These are phyloP conservation scores for Spergularia azorica DNA, from an alignment of 179 eudicot genomes.

Conservation along the genomic window DNA sequence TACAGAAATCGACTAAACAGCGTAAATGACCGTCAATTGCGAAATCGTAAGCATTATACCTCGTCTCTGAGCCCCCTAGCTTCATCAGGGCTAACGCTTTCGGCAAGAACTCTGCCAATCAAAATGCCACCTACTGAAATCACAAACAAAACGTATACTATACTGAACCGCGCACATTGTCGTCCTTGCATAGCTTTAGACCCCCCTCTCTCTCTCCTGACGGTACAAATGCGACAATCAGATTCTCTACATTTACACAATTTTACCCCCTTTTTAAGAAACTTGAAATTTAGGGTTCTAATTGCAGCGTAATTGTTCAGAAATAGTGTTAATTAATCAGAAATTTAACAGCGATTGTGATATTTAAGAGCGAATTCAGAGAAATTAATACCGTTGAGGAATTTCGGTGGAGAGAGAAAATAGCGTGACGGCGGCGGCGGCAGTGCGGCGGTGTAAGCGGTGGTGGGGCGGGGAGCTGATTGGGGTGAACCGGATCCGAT, in stretches of 20 bases:
- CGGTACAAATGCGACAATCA: slow-evolving; percentile 5
- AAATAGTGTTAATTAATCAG: too few relatives aligned
- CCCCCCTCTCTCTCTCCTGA: slow-evolving; percentile 12
- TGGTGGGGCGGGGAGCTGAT: too few relatives aligned
- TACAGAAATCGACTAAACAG: background rate
- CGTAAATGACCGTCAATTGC: background rate
- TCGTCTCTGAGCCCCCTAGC: slow-evolving; percentile 86
- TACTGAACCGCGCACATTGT: slow-evolving; percentile 14
- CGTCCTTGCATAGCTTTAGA: slow-evolving; percentile 24
- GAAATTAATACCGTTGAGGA: too few relatives aligned
- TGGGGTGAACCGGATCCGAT: too few relatives aligned
- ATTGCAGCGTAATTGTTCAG: too few relatives aligned
- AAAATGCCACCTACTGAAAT: slow-evolving; percentile 24
- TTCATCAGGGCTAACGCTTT: slow-evolving; percentile 71
- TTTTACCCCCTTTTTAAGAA: background rate
- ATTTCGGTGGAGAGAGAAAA: too few relatives aligned
- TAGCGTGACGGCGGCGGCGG: too few relatives aligned
- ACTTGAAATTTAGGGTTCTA: too few relatives aligned
- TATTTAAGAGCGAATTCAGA: too few relatives aligned
- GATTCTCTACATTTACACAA: slow-evolving; percentile 1
- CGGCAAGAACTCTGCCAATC: slow-evolving; percentile 42
- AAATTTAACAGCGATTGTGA: too few relatives aligned
- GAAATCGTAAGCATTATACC: slow-evolving; percentile 40
- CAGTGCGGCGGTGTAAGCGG: too few relatives aligned
- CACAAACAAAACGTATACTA: slow-evolving; percentile 12